Evolutionary conservation across 2,329 filamentous ascomycete genomes (phyloP).

Genomic region (Monosporascus sp.): DNA sequence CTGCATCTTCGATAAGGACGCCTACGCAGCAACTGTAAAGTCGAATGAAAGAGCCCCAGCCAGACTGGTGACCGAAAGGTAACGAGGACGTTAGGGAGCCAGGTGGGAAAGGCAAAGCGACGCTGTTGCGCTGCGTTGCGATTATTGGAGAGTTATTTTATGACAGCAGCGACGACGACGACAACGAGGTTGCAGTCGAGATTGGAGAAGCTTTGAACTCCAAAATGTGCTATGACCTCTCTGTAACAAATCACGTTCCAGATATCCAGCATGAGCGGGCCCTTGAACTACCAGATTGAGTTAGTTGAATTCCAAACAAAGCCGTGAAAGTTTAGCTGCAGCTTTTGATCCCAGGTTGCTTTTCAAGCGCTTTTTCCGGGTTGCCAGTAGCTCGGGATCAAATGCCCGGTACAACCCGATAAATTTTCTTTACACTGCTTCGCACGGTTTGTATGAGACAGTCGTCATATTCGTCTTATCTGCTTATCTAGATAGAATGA

Average conservation of each 20-base stretch:
- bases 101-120: neutral
- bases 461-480: neutral
- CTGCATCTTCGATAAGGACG: slow-evolving; percentile 61
- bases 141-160: neutral
- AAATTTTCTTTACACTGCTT: no score
- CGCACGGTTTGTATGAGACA: neutral
- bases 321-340: neutral
- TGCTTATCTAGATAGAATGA: neutral
- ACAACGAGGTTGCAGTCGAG: neutral
- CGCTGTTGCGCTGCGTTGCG: neutral
- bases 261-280: neutral
- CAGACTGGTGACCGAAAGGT: neutral
- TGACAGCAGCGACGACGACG: neutral
- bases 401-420: slow-evolving; percentile 7
- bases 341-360: neutral
- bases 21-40: neutral
- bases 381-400: slow-evolving; percentile 1
- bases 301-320: neutral
- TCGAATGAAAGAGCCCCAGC: slow-evolving; percentile 2
- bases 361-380: neutral
- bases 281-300: neutral
- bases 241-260: neutral
- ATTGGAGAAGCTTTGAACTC: neutral
- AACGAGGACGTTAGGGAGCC: neutral
- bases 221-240: neutral